Evolutionary conservation across 768 basidiomycete genomes (phyloP).

Genomic region (Cystobasidium ongulense): DNA sequence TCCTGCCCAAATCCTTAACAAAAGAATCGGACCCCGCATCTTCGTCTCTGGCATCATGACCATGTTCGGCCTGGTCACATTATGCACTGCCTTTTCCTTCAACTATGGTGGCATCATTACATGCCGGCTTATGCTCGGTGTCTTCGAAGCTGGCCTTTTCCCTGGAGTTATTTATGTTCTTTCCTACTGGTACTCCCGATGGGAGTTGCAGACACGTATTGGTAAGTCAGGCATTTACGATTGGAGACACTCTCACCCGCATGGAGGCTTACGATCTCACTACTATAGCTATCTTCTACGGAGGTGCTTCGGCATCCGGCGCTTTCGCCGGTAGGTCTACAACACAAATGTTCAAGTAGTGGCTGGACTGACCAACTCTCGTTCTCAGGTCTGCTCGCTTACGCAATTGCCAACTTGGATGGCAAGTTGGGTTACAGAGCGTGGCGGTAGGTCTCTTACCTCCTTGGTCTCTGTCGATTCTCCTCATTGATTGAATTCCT

Average conservation of each 20-base stretch:
- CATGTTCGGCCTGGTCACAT: background rate
- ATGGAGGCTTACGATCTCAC: no score
- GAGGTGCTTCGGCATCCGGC: conserved; percentile 61
- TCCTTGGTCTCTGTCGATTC: no score
- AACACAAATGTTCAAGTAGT: background rate
- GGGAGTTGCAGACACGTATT: conserved; percentile 64
- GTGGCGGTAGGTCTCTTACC: background rate
- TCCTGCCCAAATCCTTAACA: conserved; percentile 2
- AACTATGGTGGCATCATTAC: conserved; percentile 8
- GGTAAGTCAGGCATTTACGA: background rate
- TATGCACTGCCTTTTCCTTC: conserved; percentile 11
- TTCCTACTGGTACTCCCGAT: conserved; percentile 66
- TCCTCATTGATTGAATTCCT: no score
- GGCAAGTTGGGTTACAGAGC: background rate
- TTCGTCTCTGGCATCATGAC: conserved; percentile 1
- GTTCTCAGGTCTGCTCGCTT: background rate
- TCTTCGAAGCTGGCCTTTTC: conserved; percentile 68
- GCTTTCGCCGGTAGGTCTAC: background rate
- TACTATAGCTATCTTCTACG: conserved; percentile 60
- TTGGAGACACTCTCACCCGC: no score
- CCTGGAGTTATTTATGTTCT: conserved; percentile 51
- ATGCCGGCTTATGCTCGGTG: conserved; percentile 55
- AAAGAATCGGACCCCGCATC: background rate
- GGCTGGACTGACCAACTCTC: background rate
- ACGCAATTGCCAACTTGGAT: conserved; percentile 4